phyloP scores from a whole-genome alignment of 2,329 filamentous ascomycete species.

The Calonectria pauciramosa region DNA sequence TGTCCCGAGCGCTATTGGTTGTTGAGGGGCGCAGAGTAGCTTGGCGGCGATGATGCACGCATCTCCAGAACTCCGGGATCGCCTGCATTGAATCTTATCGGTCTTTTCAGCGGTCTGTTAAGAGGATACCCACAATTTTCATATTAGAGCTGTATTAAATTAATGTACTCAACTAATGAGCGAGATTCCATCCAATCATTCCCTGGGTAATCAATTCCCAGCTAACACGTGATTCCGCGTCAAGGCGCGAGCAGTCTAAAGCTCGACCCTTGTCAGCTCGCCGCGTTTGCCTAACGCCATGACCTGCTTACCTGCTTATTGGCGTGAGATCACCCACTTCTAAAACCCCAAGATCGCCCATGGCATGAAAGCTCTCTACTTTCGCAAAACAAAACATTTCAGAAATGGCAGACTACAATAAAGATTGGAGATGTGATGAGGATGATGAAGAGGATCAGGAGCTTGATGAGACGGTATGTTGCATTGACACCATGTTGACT shows the following conservation, averaged over 20 bases:
- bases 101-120: conserved; percentile 32
- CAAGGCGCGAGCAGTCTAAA: conserved; percentile 7
- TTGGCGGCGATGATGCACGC: conserved; percentile 45
- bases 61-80: conserved; percentile 42
- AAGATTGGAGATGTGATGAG: conserved; percentile 64
- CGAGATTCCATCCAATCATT: conserved; percentile 42
- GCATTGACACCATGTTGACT: background rate
- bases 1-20: conserved; percentile 35
- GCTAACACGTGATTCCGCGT: conserved; percentile 50
- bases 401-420: conserved; percentile 50
- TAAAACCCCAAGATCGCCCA: conserved; percentile 39
- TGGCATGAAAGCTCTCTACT: conserved; percentile 29
- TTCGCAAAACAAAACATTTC: conserved; percentile 27
- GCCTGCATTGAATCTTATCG: conserved; percentile 40
- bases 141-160: too few species aligned
- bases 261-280: conserved; percentile 37
- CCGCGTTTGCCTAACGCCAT: conserved; percentile 52
- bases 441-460: conserved; percentile 75
- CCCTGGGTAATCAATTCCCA: conserved; percentile 34
- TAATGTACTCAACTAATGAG: conserved; percentile 33
- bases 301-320: conserved; percentile 37
- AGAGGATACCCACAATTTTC: too few species aligned
- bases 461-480: conserved; percentile 73
- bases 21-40: conserved; percentile 38
- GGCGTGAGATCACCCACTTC: conserved; percentile 39